Evolutionary conservation across 1,284 basidiomycete species (phyloP), one percentile per base, ranked within the genome.

Genomic region (Melampsora abietis-canadensis): DNA sequence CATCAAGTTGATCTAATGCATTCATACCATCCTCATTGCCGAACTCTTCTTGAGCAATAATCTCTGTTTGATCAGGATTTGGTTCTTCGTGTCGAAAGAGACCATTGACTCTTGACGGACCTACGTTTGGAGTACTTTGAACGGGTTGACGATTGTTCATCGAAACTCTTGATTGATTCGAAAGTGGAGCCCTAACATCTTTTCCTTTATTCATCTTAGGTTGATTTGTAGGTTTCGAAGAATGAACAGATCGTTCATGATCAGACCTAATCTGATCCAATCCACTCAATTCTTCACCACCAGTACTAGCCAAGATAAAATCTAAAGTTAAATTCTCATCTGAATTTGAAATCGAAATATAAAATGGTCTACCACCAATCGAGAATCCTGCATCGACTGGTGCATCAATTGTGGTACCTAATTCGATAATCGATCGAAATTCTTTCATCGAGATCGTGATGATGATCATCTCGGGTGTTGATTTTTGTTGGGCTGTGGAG

Each of bases 401-500:
- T 65, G 61, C 64, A 15, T 63, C 70, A 19, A 66, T 7, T 19
- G 65, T 62, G n/a, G 24, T 66, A 30, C 70, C 70, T 17, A 73
- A 24, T 51, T 73, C 70, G 15, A 66, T 27, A 31, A 73, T 73
- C 51, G 70, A 66, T 44, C 70, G 70, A 34, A 73, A 61, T 19
- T 66, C 70, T 46, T 73, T 73, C 27, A 66, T 59, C 14, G 70
- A 66, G 34, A 73, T 57, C 7, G 62, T 65, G 19, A 63, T 65
- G n/a, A 60, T 66, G 31, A 73, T 73, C 51, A 54, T 54, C 51
- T 54, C n/a, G 10, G 37, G 37, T 12, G 10, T 12, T 12, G 37
- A 40, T 40, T 40, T 40, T 27, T 54, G 51, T 27, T 54, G 51
- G 7, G 19, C 6, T 3, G 2, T 27, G 14, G 51, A 21, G 12